phyloP scores from a whole-genome alignment of 306 rosid species.

The Quercus bicolor region DNA sequence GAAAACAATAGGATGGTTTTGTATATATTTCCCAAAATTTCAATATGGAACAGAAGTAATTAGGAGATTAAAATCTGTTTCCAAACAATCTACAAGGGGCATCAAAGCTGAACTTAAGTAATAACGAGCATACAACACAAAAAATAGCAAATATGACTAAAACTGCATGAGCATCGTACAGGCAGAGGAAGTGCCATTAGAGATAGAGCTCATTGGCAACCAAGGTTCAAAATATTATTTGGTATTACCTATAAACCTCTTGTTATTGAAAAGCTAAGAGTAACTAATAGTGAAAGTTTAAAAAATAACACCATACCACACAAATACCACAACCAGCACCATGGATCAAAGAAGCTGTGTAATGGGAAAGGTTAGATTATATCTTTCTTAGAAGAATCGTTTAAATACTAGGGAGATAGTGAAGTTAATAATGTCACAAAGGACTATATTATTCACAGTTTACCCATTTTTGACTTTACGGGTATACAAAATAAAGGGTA shows the following conservation, averaged over 20 bases:
- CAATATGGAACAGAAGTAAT: not conserved
- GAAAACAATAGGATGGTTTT: too few species aligned
- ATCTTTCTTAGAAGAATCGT: not conserved
- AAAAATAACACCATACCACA: not conserved
- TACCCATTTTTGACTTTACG: not conserved
- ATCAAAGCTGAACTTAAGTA: not conserved
- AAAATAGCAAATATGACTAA: not conserved
- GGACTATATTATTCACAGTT: conserved; percentile 1
- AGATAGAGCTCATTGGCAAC: too few species aligned
- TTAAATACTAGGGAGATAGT: not conserved
- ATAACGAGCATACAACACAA: not conserved
- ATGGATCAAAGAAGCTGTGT: not conserved
- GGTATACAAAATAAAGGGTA: not conserved
- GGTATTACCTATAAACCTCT: not conserved
- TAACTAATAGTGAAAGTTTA: not conserved
- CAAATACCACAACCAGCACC: not conserved
- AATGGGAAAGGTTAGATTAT: not conserved
- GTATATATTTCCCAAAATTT: not conserved
- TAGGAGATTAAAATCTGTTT: not conserved
- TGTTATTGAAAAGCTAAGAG: not conserved
- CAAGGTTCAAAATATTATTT: not conserved
- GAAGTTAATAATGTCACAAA: not conserved
- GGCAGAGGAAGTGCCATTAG: too few species aligned
- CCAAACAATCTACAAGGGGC: not conserved
- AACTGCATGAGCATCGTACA: not conserved